Evolutionary conservation across 306 rosid species (phyloP).

Genomic region (Vigna mungo): DNA sequence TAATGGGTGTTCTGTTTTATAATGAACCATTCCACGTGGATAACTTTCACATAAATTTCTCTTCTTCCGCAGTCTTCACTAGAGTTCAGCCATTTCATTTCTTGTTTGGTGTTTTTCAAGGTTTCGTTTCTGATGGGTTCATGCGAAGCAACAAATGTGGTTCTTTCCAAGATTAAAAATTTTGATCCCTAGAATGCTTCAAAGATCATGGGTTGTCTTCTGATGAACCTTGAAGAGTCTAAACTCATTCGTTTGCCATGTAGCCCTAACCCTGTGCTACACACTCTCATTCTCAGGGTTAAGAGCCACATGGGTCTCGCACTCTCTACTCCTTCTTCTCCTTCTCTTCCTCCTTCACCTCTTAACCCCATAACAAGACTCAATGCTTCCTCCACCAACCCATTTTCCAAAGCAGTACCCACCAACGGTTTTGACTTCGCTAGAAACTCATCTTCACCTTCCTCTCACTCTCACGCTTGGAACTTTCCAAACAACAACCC

Average conservation of each 20-base stretch:
- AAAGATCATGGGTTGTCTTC: conserved; percentile 86
- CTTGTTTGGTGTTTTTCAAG: background rate
- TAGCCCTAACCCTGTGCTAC: conserved; percentile 72
- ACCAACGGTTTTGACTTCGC: conserved; percentile 64
- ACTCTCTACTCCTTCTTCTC: conserved; percentile 45
- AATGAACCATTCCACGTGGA: too few relatives aligned
- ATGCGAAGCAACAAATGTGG: conserved; percentile 76
- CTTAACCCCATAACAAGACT: conserved; percentile 79
- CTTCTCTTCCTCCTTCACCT: conserved; percentile 56
- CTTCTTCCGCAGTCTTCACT: too few relatives aligned
- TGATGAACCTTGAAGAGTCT: conserved; percentile 73
- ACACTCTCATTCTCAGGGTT: conserved; percentile 60
- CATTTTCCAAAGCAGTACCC: conserved; percentile 57
- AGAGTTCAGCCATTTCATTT: background rate
- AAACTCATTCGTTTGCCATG: conserved; percentile 74
- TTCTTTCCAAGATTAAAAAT: conserved; percentile 68
- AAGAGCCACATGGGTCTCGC: conserved; percentile 64
- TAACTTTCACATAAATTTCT: too few relatives aligned
- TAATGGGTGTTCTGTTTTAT: too few relatives aligned
- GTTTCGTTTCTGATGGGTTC: conserved; percentile 64
- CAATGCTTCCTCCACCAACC: conserved; percentile 49
- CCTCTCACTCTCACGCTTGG: conserved; percentile 62
- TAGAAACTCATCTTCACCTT: conserved; percentile 65
- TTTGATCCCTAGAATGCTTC: conserved; percentile 87
- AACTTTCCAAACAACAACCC: conserved; percentile 62